Conservation (phyloP, 495 filamentous ascomycete species). For the Astrothelium macrocarpum region DNA sequence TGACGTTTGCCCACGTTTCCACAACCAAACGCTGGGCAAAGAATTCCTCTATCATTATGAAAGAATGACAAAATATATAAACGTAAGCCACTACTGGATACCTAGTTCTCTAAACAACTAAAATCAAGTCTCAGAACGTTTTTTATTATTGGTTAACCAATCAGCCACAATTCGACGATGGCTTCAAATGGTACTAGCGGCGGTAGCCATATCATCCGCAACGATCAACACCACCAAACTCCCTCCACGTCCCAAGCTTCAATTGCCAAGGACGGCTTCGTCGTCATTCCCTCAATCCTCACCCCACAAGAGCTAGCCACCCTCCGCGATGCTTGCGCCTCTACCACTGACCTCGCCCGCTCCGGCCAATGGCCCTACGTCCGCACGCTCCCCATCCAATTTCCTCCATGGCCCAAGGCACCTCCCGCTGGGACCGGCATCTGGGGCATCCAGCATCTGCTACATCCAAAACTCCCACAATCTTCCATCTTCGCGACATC, state of each 20-base stretch:
- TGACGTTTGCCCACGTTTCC: too few relatives aligned
- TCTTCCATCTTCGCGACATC: conserved; percentile 46
- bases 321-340: conserved; percentile 47
- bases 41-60: too few relatives aligned
- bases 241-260: conserved; percentile 11
- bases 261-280: conserved; percentile 32
- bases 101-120: too few relatives aligned
- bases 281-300: conserved; percentile 36
- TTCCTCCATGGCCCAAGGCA: conserved; percentile 63
- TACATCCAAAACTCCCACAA: conserved; percentile 57
- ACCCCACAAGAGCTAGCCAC: conserved; percentile 36
- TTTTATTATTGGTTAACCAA: too few relatives aligned
- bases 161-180: too few relatives aligned
- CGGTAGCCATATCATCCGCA: neutral
- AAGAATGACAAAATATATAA: too few relatives aligned
- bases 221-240: neutral
- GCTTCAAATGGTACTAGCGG: neutral
- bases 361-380: conserved; percentile 64
- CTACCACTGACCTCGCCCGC: conserved; percentile 47
- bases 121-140: too few relatives aligned
- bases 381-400: conserved; percentile 75
- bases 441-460: conserved; percentile 78
- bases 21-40: too few relatives aligned
- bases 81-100: too few relatives aligned
- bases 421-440: conserved; percentile 46